These are phyloP conservation scores for Stephania yunnanensis DNA, from an alignment of 164 flowering plant genomes.

Conservation along the genomic window DNA sequence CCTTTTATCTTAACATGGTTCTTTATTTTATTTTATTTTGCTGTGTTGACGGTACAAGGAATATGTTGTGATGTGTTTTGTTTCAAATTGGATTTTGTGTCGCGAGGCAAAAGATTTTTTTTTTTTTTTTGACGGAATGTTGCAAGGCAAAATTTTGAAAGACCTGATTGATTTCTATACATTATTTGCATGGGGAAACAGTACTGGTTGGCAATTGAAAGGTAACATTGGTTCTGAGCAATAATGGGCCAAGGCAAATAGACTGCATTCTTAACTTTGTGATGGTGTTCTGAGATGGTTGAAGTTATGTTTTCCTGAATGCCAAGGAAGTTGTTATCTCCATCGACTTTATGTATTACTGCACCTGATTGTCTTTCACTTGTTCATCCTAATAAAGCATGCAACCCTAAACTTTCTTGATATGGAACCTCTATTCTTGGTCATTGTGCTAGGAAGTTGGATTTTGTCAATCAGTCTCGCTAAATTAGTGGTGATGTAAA, in stretches of 20 bases:
- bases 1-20: constrained; percentile 7
- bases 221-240: not conserved
- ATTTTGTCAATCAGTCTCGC: no score
- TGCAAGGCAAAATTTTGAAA: not conserved
- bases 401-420: not conserved
- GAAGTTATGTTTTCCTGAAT: not conserved
- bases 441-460: no score
- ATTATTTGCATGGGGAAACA: not conserved
- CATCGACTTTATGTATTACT: not conserved
- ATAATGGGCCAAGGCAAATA: not conserved
- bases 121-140: no score
- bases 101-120: not conserved
- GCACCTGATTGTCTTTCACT: not conserved
- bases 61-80: not conserved
- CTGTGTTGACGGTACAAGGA: not conserved
- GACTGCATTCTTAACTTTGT: not conserved
- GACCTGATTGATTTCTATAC: not conserved
- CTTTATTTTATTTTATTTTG: not conserved
- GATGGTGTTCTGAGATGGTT: not conserved
- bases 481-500: no score
- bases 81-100: not conserved
- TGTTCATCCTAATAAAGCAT: not conserved
- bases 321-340: not conserved
- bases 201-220: not conserved
- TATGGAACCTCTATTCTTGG: not conserved